Evolutionary conservation across 768 basidiomycete species (phyloP).

Genomic region (Lactarius akahatsu): DNA sequence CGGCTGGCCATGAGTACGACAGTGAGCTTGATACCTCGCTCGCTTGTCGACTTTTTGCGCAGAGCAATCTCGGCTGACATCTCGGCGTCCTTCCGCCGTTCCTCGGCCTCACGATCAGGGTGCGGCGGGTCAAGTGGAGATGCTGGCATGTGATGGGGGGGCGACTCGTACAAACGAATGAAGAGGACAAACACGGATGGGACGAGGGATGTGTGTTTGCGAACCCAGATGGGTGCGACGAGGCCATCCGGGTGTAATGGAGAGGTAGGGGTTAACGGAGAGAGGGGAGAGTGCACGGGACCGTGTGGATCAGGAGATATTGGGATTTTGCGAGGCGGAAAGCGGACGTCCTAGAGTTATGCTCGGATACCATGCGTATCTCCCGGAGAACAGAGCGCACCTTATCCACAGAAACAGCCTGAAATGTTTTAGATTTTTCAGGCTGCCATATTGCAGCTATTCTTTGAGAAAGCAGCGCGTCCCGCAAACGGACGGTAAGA

Average conservation of each 20-base stretch:
- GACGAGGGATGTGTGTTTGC: conserved; percentile 89
- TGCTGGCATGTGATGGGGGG: conserved; percentile 40
- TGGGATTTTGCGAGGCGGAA: conserved; percentile 81
- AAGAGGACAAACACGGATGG: conserved; percentile 95
- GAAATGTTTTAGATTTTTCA: conserved; percentile 71
- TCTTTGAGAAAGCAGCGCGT: conserved; percentile 61
- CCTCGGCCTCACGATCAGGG: conserved; percentile 58
- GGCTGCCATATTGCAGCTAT: conserved; percentile 71
- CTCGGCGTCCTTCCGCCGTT: conserved; percentile 69
- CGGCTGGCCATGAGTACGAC: conserved; percentile 91
- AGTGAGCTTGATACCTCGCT: conserved; percentile 90
- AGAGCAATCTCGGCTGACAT: conserved; percentile 77
- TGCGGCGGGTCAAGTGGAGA: conserved; percentile 58
- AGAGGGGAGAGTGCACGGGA: conserved; percentile 82
- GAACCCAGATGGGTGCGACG: conserved; percentile 96
- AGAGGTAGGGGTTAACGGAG: conserved; percentile 83
- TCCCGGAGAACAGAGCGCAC: conserved; percentile 33
- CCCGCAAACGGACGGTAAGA: conserved; percentile 62
- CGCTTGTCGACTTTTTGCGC: conserved; percentile 75
- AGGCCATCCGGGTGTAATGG: conserved; percentile 94
- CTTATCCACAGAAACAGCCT: conserved; percentile 82
- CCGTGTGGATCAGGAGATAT: conserved; percentile 56
- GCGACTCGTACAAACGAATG: conserved; percentile 73
- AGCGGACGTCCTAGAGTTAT: conserved; percentile 56
- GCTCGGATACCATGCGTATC: neutral